Base-by-base conservation (phyloP, 768 basidiomycete genomes). In the Termitomyces sp. region DNA sequence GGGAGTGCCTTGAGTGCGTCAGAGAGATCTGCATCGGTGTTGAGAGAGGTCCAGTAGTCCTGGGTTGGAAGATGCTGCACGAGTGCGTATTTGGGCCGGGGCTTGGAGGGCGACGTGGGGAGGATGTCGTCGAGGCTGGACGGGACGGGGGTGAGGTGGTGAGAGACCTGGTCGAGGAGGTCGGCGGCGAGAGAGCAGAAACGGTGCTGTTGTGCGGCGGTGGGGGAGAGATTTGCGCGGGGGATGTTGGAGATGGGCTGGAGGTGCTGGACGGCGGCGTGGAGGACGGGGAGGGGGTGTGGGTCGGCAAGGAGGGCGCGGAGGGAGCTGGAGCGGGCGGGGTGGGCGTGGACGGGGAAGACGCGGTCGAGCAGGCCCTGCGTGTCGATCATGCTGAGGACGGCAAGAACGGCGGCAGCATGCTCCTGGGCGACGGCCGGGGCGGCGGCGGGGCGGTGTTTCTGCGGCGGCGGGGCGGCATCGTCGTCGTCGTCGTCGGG, bases 311-410 rank as follows among this genome's bases (percentile, higher is more conserved):
- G 78, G 8, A 91, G 76, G 1, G 81, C 69, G 24, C 88, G 85
- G 46, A 91, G 77, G 11, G 80, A 76, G 18, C 78, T 73, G 1
- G 82, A 76, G n/a, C 76, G 70, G 42, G 75, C 70, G 46, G 76
- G 73, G 64, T 77, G 71, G 57, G 76, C 70, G 22, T 77, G 76
- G 24, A 86, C 75, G 40, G 87, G 84, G 69, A 90, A 89, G 64
- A 90, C 88, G 66, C 91, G 88, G 78, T 93, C 91, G 11, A 94
- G 84, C 5, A 94, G 78, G 51, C 87, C 89, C 65, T 91, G 90
- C 0, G 80, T 80, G 71, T 94, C 92, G 62, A 85, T 75, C 86
- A 78, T 75, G 65, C 83, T 78, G 59, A 90, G 81, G 56, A 89
- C 78, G 67, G 84, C 79, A 52, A 89, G 81, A 55, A 89, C 82